Conservation (phyloP, 2,329 filamentous ascomycete species). For the Delphinella strobiligena region DNA sequence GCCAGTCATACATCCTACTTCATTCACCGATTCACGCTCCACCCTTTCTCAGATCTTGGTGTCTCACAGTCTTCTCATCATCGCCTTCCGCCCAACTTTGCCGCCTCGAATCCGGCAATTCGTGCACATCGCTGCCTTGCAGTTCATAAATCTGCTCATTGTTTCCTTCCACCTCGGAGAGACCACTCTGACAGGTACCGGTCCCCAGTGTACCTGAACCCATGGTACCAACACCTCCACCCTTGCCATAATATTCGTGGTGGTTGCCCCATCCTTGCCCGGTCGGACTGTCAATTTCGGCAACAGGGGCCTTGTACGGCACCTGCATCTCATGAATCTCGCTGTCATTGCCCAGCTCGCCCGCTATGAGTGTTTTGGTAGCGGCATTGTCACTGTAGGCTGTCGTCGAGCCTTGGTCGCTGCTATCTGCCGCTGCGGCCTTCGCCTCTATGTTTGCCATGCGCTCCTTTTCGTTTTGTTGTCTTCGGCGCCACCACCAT, state of each 20-base stretch:
- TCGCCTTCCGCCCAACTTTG: constrained; percentile 8
- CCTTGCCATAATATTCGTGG: constrained; percentile 11
- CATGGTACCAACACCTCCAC: background rate
- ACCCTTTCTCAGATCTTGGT: too few relatives aligned
- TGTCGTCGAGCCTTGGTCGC: constrained; percentile 7
- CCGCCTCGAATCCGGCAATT: constrained; percentile 10
- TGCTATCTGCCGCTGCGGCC: constrained; percentile 10
- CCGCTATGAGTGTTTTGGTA: constrained; percentile 2
- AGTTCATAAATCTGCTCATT: constrained; percentile 17
- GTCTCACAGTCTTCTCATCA: background rate
- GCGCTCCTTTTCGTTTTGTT: constrained; percentile 14
- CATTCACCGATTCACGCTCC: too few relatives aligned
- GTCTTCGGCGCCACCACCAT: constrained; percentile 17
- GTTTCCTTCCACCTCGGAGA: constrained; percentile 14
- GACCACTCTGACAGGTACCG: constrained; percentile 1
- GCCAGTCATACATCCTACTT: too few relatives aligned
- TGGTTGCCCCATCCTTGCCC: too few relatives aligned
- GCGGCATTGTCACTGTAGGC: constrained; percentile 5
- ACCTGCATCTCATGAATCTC: constrained; percentile 22
- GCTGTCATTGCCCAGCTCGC: constrained; percentile 19
- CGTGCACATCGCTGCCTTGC: constrained; percentile 17
- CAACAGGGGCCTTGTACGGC: constrained; percentile 14
- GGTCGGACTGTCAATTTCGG: constrained; percentile 20
- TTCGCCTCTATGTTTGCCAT: constrained; percentile 20
- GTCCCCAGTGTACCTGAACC: constrained; percentile 10